These are phyloP conservation scores for Coelastrella sp. DNA, from an alignment of 139 green algal genomes.

Conservation along the genomic window DNA sequence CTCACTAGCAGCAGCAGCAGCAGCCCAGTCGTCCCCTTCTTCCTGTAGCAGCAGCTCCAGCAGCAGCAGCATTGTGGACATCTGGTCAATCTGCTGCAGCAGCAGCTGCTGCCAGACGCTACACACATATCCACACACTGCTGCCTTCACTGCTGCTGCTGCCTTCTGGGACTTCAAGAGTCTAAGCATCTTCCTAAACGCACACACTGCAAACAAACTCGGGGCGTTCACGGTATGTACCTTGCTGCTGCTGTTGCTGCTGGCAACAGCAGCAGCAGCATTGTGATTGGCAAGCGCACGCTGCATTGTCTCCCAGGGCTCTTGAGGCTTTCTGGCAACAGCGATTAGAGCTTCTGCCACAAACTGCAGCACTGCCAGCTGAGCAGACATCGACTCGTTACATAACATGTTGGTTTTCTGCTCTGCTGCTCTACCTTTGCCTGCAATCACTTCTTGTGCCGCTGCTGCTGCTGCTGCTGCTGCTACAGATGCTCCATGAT, in stretches of 20 bases:
- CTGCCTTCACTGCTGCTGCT: constrained; percentile 34
- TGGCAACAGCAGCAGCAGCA: background rate
- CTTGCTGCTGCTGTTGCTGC: constrained; percentile 27
- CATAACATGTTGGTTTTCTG: background rate
- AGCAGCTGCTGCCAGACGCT: constrained; percentile 40
- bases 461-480: constrained; percentile 23
- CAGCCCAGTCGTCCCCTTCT: background rate
- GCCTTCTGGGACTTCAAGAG: constrained; percentile 16
- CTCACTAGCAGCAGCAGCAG: background rate
- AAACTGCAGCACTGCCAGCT: constrained; percentile 16
- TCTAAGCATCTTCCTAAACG: constrained; percentile 20
- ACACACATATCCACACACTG: constrained; percentile 40
- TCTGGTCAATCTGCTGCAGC: constrained; percentile 3
- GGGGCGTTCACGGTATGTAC: constrained; percentile 13
- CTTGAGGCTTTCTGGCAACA: constrained; percentile 11
- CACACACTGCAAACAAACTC: constrained; percentile 2
- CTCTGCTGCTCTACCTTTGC: background rate
- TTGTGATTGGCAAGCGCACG: background rate
- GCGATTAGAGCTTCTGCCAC: constrained; percentile 11
- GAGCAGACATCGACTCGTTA: constrained; percentile 7
- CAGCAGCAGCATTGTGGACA: background rate
- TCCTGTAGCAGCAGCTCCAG: constrained; percentile 18
- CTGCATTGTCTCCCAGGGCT: constrained; percentile 14
- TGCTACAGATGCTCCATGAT: background rate
- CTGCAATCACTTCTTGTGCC: background rate